Evolutionary conservation across 2,329 filamentous ascomycete species (phyloP).

Genomic region (Aspergillus flavus): DNA sequence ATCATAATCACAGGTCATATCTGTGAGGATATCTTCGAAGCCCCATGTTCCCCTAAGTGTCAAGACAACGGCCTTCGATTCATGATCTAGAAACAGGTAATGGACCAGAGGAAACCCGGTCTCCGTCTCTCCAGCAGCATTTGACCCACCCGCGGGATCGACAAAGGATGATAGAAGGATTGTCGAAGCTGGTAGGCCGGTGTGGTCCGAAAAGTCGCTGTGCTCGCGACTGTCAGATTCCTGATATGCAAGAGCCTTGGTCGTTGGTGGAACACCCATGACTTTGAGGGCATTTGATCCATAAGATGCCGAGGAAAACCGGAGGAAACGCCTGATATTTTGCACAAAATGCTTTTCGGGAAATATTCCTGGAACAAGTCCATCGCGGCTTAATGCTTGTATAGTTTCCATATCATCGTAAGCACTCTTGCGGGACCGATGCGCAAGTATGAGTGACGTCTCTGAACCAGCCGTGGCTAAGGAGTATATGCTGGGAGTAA

Average conservation of each 20-base stretch:
- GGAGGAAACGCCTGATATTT: slow-evolving; percentile 49
- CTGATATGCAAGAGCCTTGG: slow-evolving; percentile 33
- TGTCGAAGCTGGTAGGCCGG: slow-evolving; percentile 48
- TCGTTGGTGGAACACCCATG: slow-evolving; percentile 46
- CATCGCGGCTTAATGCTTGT: slow-evolving; percentile 46
- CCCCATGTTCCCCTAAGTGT: slow-evolving; percentile 72
- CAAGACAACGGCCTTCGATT: slow-evolving; percentile 71
- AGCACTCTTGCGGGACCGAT: slow-evolving; percentile 45
- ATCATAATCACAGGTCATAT: slow-evolving; percentile 75
- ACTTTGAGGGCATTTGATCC: slow-evolving; percentile 49
- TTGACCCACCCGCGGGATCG: slow-evolving; percentile 68
- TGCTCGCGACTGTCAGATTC: slow-evolving; percentile 46
- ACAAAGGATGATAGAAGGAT: slow-evolving; percentile 70
- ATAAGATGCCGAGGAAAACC: slow-evolving; percentile 52
- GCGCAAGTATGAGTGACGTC: slow-evolving; percentile 48
- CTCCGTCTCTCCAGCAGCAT: slow-evolving; percentile 65
- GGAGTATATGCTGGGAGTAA: slow-evolving; percentile 50
- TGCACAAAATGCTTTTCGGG: slow-evolving; percentile 49
- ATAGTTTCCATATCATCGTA: slow-evolving; percentile 51
- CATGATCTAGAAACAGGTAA: slow-evolving; percentile 72
- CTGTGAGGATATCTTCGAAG: slow-evolving; percentile 72
- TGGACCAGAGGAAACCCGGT: slow-evolving; percentile 72
- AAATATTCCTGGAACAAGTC: slow-evolving; percentile 49
- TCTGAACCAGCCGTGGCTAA: slow-evolving; percentile 48
- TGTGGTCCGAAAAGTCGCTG: slow-evolving; percentile 48